Evolutionary conservation across 2,329 filamentous ascomycete species (phyloP), one percentile per base, ranked within the genome.

Genomic region (Pyricularia pennisetigena): DNA sequence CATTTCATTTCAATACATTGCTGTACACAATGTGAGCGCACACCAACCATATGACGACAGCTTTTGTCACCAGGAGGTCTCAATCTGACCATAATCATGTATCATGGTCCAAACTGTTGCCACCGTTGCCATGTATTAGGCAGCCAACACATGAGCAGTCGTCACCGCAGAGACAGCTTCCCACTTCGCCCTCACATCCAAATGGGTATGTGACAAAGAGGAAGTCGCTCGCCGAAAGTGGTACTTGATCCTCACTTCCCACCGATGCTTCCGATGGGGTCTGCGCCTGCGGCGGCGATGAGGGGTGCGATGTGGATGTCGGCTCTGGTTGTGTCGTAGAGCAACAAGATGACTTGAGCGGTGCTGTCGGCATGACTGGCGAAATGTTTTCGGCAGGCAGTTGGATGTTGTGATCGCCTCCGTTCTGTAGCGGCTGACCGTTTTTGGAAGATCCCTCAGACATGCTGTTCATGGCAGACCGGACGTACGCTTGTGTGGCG

Each of bases 131-230:
- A 89, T 14, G 89, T 87, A 74, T 91, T 5, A 87, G 82, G 74
- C 89, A 92, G 12, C 88, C 89, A 49, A 91, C 79, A 73, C 89
- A 92, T 71, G 88, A 83, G 71, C 89, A 92, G 30, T 80, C 80
- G 68, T 88, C 85, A 24, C 89, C 89, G 73, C 89, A 92, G 65
- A 81, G 80, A 72, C 89, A 92, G 54, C 62, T 65, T 6, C 49
- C 62, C 28, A 68, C 70, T 62, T 69, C 23, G 2, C 69, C 71
- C 28, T 72, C 71, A 64, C 72, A 71, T 32, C 70, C 67, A 12
- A 69, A 57, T 49, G 71, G 68, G 69, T 74, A 70, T 70, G 67
- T 83, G 68, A 88, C 85, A 72, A 88, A 88, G 73, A 88, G 82
- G 76, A 85, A 88, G 73, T 88, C 84, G 67, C 78, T 80, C 1